These are phyloP conservation scores for Collybiopsis luxurians DNA, from an alignment of 768 basidiomycete species.

Conservation along the genomic window DNA sequence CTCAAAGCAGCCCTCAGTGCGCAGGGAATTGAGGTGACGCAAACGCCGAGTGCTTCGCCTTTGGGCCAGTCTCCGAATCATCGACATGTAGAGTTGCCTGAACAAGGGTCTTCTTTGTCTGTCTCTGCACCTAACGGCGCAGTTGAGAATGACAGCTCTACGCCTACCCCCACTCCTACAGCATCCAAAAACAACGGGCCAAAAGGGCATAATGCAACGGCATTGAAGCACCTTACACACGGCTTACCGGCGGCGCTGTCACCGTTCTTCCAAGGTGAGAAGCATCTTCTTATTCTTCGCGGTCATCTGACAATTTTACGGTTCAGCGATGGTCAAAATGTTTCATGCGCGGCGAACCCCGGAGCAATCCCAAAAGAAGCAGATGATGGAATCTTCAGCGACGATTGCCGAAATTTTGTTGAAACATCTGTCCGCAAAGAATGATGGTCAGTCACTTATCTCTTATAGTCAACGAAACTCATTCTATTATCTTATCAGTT, in stretches of 20 bases:
- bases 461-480: background rate
- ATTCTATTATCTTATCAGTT: slow-evolving; percentile 6
- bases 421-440: slow-evolving; percentile 57
- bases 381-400: slow-evolving; percentile 67
- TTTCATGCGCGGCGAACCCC: slow-evolving; percentile 79
- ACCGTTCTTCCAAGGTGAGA: slow-evolving; percentile 84
- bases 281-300: background rate
- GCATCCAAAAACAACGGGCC: slow-evolving; percentile 40
- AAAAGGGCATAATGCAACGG: slow-evolving; percentile 65
- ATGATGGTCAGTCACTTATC: slow-evolving; percentile 44
- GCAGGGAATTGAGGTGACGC: slow-evolving; percentile 51
- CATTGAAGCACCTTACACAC: slow-evolving; percentile 76
- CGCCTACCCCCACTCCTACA: slow-evolving; percentile 11
- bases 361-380: slow-evolving; percentile 73
- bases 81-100: slow-evolving; percentile 38
- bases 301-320: background rate
- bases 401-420: slow-evolving; percentile 72
- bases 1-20: slow-evolving; percentile 58
- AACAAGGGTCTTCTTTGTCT: slow-evolving; percentile 26
- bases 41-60: slow-evolving; percentile 42
- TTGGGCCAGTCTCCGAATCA: slow-evolving; percentile 47
- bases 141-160: slow-evolving; percentile 26
- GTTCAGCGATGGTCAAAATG: slow-evolving; percentile 78
- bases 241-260: slow-evolving; percentile 72
- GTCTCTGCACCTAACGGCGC: slow-evolving; percentile 29